Evolutionary conservation across 2,329 filamentous ascomycete species (phyloP), one percentile per base, ranked within the genome.

Genomic region (Cytospora paraplurivora): DNA sequence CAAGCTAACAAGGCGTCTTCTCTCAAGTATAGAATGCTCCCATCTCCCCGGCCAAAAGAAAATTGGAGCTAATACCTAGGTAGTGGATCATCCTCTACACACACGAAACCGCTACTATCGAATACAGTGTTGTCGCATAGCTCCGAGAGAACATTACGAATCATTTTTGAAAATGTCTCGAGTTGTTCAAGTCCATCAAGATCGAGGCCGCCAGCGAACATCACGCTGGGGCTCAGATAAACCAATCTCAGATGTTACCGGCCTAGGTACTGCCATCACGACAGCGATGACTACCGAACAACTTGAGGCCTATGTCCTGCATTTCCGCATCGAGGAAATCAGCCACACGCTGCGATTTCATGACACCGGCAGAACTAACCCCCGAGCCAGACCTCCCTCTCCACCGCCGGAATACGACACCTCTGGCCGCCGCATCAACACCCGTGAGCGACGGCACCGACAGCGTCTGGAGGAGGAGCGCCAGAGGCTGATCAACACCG

Each of bases 351-450:
- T 92, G 69, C 83, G 88, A 70, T 91, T 91, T 76, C 89, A 91
- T 77, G 88, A 92, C 80, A 87, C 90, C 66, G 87, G 91, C 67
- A 88, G 88, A 65, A 85, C 85, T 70, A 87, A 91, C 77, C 87
- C 85, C 70, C 86, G 90, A 71, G 84, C 88, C 71, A 91, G 89
- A 75, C 92, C 89, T 65, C 89, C 88, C 41, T 92, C 89, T 59
- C 89, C 90, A 57, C 81, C 88, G 50, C 90, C 90, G 27, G 88
- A 91, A 75, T 93, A 93, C 77, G 89, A 92, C 77, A 90, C 90
- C 78, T 88, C 90, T 71, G 90, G 90, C 81, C 85, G 87, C 72
- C 89, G 90, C 87, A 88, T 90, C 72, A 93, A 92, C 76, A 92
- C 89, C 67, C 87, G 89, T 76, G 87, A 91, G 77, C 90, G 87